Evolutionary conservation across 2,329 filamentous ascomycete genomes (phyloP).

Genomic region (Pseudogymnoascus verrucosus): DNA sequence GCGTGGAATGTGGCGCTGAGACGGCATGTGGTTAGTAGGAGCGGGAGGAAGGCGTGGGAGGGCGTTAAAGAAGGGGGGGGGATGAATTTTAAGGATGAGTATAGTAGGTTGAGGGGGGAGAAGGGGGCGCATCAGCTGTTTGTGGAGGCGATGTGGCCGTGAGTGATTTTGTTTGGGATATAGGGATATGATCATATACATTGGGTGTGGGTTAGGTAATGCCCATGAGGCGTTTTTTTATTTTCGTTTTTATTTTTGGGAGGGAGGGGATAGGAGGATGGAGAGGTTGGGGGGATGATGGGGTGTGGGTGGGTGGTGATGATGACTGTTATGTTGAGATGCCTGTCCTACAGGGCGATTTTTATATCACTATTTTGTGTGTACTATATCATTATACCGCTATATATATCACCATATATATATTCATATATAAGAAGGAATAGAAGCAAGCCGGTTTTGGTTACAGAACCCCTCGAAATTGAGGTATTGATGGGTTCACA

Average conservation of each 20-base stretch:
- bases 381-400: conserved; percentile 1
- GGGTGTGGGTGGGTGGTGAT: neutral
- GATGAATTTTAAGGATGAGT: conserved; percentile 14
- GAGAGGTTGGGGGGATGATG: neutral
- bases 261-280: neutral
- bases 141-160: conserved; percentile 19
- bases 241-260: neutral
- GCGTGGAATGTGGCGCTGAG: conserved; percentile 38
- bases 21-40: conserved; percentile 22
- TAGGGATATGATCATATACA: conserved; percentile 26
- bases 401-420: neutral
- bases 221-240: neutral
- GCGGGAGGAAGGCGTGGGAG: conserved; percentile 12
- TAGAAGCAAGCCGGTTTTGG: neutral
- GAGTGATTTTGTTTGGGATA: neutral
- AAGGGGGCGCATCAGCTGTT: conserved; percentile 14
- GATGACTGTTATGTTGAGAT: conserved; percentile 4
- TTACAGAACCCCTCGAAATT: neutral
- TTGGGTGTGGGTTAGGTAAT: neutral
- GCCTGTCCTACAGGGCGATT: conserved; percentile 1
- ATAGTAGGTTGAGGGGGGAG: conserved; percentile 16
- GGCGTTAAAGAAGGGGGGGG: neutral
- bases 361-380: neutral
- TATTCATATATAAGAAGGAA: neutral
- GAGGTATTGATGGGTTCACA: no score